Percentiles rank a stretch among this genome's conserved stretches.
These are phyloP conservation scores for Apiotrichum domesticum DNA, from an alignment of 1,284 basidiomycete species.

Conservation along the genomic window DNA sequence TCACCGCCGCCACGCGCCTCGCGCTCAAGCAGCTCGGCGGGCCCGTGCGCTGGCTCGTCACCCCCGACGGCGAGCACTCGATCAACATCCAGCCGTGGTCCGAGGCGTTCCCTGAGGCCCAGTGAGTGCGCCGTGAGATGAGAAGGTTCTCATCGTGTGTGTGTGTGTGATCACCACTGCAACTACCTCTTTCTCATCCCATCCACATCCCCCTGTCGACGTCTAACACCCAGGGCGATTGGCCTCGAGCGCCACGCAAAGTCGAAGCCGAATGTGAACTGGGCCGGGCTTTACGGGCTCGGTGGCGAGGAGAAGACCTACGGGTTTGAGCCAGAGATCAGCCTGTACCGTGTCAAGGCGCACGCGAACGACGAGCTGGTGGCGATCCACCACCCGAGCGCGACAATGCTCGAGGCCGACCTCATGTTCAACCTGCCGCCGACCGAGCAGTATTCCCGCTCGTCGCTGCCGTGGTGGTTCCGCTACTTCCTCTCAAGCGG, in stretches of 20 bases:
- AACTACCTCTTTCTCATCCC: too few relatives aligned
- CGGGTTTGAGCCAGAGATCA: constrained; percentile 74
- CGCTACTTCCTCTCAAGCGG: constrained; percentile 53
- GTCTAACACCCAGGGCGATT: constrained; percentile 39
- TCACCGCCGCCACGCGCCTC: constrained; percentile 64
- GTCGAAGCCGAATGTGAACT: constrained; percentile 48
- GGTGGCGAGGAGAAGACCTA: constrained; percentile 52
- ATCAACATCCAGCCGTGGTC: constrained; percentile 47
- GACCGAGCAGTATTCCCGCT: constrained; percentile 66
- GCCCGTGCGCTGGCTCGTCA: constrained; percentile 60
- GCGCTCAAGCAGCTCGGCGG: constrained; percentile 65
- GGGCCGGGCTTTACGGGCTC: constrained; percentile 43
- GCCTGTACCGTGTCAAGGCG: constrained; percentile 66
- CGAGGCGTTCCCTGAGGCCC: constrained; percentile 67
- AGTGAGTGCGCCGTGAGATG: constrained; percentile 38
- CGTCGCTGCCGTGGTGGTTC: constrained; percentile 49
- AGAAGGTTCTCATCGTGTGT: neutral
- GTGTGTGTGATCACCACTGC: too few relatives aligned
- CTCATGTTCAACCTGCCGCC: constrained; percentile 83
- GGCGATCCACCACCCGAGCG: constrained; percentile 72
- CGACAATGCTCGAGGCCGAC: constrained; percentile 79
- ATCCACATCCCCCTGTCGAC: too few relatives aligned
- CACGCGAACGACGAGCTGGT: constrained; percentile 82
- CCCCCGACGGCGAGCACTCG: constrained; percentile 50
- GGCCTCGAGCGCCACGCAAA: constrained; percentile 47